These are phyloP conservation scores for Mycena polygramma DNA, from an alignment of 768 basidiomycete genomes.

Conservation along the genomic window DNA sequence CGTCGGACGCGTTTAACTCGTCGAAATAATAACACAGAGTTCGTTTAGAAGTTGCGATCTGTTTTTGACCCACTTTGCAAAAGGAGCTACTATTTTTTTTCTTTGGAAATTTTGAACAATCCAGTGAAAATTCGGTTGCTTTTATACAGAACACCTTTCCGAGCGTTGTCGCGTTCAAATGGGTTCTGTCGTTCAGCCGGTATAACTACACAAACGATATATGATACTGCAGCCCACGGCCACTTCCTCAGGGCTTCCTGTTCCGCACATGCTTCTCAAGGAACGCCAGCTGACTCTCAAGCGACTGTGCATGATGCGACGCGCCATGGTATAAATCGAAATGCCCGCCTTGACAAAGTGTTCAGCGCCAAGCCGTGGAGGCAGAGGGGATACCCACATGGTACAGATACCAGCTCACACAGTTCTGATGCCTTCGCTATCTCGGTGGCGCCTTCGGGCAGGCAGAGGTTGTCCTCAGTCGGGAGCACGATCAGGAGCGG, in stretches of 20 bases:
- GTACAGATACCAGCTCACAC: slow-evolving; percentile 39
- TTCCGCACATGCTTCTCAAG: slow-evolving; percentile 44
- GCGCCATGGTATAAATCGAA: slow-evolving; percentile 44
- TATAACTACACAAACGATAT: too few species aligned
- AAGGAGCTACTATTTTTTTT: too few species aligned
- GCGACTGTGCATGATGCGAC: slow-evolving; percentile 35
- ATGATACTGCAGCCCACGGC: too few species aligned
- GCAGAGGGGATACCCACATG: slow-evolving; percentile 25
- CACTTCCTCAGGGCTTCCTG: background rate
- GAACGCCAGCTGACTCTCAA: slow-evolving; percentile 43
- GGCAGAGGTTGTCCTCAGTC: slow-evolving; percentile 39
- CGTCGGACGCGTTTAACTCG: too few species aligned
- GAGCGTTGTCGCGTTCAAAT: too few species aligned
- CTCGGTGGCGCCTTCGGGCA: slow-evolving; percentile 32
- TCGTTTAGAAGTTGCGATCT: too few species aligned
- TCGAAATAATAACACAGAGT: too few species aligned
- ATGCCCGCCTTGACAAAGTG: slow-evolving; percentile 36
- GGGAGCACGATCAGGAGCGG: slow-evolving; percentile 41
- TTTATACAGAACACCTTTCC: too few species aligned
- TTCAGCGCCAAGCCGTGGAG: background rate
- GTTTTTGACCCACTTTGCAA: too few species aligned
- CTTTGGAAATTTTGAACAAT: too few species aligned
- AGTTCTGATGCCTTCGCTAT: slow-evolving; percentile 33
- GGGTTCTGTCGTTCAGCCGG: too few species aligned
- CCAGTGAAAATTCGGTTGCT: too few species aligned